Base-by-base conservation (phyloP, 2,329 filamentous ascomycete species). In the Colletotrichum brevisporum region DNA sequence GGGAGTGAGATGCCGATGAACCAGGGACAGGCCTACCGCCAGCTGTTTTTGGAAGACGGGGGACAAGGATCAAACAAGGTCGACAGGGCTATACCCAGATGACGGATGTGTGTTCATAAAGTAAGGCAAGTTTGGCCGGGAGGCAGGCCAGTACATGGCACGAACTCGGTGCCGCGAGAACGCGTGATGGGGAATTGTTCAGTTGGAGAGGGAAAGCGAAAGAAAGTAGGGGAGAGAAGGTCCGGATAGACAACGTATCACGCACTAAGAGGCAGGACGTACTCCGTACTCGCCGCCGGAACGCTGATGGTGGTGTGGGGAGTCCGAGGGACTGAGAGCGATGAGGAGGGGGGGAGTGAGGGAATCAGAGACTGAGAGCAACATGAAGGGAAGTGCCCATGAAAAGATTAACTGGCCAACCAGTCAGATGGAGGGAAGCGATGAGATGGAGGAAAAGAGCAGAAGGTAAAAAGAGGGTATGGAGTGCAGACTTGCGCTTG, bases 11-110 rank as follows among this genome's bases (percentile, higher is more conserved):
- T 76, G 75, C 73, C 74, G 75, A 76, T 73, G 74, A 72, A 74
- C 74, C 74, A 76, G 74, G 73, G 73, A 74, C 71, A 71, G 73
- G 64, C 69, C 73, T 72, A 69, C 74, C 69, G 69, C 62, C 69
- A 53, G 60, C 76, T 75, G 72, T 71, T 77, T 78, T 75, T 75
- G 77, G 75, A 75, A 75, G 70, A 71, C 69, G 75, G 73, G 74
- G 73, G 69, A 72, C 72, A 75, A 75, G 74, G 74, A 71, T 77
- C 74, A 74, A 75, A 75, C 72, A 73, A n/a, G 52, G 55, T 69
- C 70, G 74, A 70, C 72, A 73, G 71, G 71, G 71, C 68, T 71
- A 66, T 71, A 71, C 72, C 74, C 59, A 71, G 72, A 73, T 72
- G 56, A 65, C 53, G 58, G 57, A 63, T 65, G 69, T 63, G 60